These are phyloP conservation scores for Spinellus fusiger DNA, from an alignment of 192 early-diverging fungal species.

Conservation along the genomic window DNA sequence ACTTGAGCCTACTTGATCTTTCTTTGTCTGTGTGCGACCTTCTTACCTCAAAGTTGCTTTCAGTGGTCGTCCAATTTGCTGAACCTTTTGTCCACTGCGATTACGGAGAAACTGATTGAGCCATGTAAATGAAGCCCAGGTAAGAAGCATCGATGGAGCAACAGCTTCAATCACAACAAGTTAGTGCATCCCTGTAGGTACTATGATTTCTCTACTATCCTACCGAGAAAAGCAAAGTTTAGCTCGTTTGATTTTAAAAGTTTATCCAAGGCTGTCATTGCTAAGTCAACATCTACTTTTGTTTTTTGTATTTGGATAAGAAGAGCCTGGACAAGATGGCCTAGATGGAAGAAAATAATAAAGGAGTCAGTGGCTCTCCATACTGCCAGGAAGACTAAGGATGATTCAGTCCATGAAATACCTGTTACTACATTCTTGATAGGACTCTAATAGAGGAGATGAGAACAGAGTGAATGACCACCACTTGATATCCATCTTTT, in stretches of 20 bases:
- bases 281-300: conserved; percentile 88
- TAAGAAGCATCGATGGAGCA: conserved; percentile 35
- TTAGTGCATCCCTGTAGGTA: neutral
- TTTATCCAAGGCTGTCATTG: conserved; percentile 90
- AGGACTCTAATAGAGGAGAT: conserved; percentile 27
- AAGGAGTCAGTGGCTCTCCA: neutral
- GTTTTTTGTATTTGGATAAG: conserved; percentile 89
- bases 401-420: neutral
- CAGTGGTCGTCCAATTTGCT: conserved; percentile 17
- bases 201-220: neutral
- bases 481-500: neutral
- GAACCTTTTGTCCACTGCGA: conserved; percentile 10
- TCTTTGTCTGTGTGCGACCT: neutral
- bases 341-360: conserved; percentile 18
- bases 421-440: conserved; percentile 38
- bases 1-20: neutral
- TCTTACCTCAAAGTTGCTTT: conserved; percentile 24
- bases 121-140: conserved; percentile 23
- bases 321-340: conserved; percentile 64
- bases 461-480: neutral
- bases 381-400: no score
- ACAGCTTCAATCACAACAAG: conserved; percentile 17
- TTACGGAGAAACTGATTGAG: conserved; percentile 9
- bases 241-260: conserved; percentile 91
- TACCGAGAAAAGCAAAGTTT: conserved; percentile 85